Conservation (phyloP, 768 basidiomycete genomes). For the Xerocomus spinulosus region DNA sequence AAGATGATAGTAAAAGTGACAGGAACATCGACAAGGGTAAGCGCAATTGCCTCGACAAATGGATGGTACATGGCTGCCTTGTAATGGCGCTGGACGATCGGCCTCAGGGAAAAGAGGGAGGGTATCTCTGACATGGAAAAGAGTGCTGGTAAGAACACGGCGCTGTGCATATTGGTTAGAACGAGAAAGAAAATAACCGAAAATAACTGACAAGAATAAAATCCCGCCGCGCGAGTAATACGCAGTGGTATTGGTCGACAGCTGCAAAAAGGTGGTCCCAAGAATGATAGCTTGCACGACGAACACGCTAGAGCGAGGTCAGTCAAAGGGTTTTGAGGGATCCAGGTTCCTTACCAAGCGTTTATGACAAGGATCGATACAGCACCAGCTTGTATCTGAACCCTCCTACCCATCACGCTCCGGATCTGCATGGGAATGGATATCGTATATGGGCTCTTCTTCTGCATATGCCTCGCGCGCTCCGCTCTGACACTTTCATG, state of each 20-base stretch:
- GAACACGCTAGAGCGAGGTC: slow-evolving; percentile 33
- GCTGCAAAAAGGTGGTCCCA: slow-evolving; percentile 45
- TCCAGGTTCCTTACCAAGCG: slow-evolving; percentile 8
- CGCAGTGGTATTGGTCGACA: slow-evolving; percentile 34
- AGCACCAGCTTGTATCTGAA: slow-evolving; percentile 43
- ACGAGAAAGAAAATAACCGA: background rate
- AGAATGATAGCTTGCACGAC: slow-evolving; percentile 30
- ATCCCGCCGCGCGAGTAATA: slow-evolving; percentile 70
- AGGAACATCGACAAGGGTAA: slow-evolving; percentile 46
- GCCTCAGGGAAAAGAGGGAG: slow-evolving; percentile 41
- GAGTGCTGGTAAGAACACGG: slow-evolving; percentile 56
- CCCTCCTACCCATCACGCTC: slow-evolving; percentile 43
- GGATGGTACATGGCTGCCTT: slow-evolving; percentile 49
- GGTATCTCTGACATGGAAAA: slow-evolving; percentile 58
- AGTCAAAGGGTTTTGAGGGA: background rate
- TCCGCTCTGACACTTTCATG: slow-evolving; percentile 49
- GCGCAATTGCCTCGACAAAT: slow-evolving; percentile 42
- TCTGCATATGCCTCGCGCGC: slow-evolving; percentile 43
- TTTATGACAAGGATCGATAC: slow-evolving; percentile 31
- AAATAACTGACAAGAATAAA: slow-evolving; percentile 63
- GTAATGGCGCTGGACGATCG: slow-evolving; percentile 41
- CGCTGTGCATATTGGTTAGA: slow-evolving; percentile 29
- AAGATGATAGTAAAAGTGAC: slow-evolving; percentile 35
- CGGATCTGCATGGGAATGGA: slow-evolving; percentile 45
- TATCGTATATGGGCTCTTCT: slow-evolving; percentile 46